A percentile compares a stretch with the other conserved stretches of the same genome.
These are phyloP conservation scores for Suillus americanus DNA, from an alignment of 768 basidiomycete species.

Conservation along the genomic window DNA sequence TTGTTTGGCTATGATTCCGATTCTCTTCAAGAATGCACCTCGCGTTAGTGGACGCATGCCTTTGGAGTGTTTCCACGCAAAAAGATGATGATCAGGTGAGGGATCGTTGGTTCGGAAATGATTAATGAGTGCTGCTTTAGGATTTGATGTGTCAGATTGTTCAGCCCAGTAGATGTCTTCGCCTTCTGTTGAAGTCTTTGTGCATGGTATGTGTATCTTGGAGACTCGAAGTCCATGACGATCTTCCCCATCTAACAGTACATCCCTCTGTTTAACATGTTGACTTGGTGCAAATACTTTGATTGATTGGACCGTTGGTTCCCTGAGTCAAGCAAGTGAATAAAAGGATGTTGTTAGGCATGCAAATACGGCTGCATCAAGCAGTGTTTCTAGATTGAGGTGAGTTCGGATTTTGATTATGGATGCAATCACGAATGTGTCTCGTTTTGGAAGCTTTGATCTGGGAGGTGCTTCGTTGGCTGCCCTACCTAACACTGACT, in stretches of 20 bases:
- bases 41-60: constrained; percentile 26
- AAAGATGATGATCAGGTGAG: constrained; percentile 22
- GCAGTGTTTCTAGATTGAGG: no score
- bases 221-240: background rate
- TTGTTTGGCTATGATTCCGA: constrained; percentile 12
- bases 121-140: background rate
- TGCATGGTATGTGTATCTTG: background rate
- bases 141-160: background rate
- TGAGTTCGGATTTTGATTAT: no score
- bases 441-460: background rate
- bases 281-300: background rate
- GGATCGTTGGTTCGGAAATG: background rate
- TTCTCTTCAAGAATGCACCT: constrained; percentile 18
- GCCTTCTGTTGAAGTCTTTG: background rate
- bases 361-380: no score
- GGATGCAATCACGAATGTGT: background rate
- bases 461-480: background rate
- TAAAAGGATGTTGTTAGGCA: no score
- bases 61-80: constrained; percentile 23
- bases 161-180: background rate
- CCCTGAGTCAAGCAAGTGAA: no score
- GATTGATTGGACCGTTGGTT: background rate
- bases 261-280: background rate
- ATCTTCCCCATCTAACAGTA: background rate
- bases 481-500: background rate